Evolutionary conservation across 805 yeast species (phyloP).

Genomic region (Candida qinlingensis): DNA sequence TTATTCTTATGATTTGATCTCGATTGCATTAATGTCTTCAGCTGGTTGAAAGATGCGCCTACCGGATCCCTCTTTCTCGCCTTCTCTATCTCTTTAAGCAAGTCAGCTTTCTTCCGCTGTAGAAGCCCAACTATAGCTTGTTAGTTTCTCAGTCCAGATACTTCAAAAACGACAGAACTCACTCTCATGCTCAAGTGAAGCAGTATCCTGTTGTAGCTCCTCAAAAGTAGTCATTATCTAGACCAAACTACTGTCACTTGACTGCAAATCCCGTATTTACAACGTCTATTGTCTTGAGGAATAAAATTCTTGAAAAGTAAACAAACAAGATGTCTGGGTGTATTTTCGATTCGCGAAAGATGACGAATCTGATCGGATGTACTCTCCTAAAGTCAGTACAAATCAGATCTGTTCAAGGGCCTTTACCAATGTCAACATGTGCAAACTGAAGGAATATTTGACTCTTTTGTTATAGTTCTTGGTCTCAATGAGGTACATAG

Average conservation of each 20-base stretch:
- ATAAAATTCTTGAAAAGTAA: neutral
- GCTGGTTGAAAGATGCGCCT: conserved; percentile 26
- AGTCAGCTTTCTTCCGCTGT: conserved; percentile 15
- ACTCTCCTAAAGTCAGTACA: neutral
- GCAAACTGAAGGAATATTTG: conserved; percentile 4
- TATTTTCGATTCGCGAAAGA: no score
- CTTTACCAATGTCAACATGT: conserved; percentile 4
- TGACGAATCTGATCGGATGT: no score
- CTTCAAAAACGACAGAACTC: neutral
- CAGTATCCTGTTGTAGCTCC: conserved; percentile 32
- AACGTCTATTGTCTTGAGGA: no score
- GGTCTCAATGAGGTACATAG: conserved; percentile 13
- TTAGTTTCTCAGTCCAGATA: neutral
- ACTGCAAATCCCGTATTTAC: no score
- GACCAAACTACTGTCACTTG: no score
- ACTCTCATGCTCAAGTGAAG: conserved; percentile 30
- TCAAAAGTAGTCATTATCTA: conserved; percentile 23
- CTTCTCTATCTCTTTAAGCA: conserved; percentile 24
- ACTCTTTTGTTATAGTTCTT: neutral
- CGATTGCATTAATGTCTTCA: conserved; percentile 13
- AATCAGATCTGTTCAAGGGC: conserved; percentile 5
- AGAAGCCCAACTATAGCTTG: conserved; percentile 19
- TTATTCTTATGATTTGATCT: neutral
- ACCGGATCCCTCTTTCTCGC: conserved; percentile 17
- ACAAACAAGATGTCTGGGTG: conserved; percentile 6